Base-by-base conservation (phyloP, 108 stramenopile species). In the Discostella pseudostelligera region DNA sequence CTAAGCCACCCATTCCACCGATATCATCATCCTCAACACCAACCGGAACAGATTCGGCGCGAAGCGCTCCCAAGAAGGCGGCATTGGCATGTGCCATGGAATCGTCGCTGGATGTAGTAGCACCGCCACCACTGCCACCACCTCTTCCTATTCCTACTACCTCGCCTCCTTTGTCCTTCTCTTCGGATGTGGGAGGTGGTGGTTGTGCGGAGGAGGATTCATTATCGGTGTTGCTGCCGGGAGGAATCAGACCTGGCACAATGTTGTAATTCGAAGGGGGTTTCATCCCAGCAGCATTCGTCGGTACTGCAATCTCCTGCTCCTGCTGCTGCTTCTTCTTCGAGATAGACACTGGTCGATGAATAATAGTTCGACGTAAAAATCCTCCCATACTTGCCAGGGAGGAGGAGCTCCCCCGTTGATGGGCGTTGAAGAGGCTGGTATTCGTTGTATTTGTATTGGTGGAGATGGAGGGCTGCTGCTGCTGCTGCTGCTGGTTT, bases 21-120 rank as follows among this genome's bases (percentile, higher is more conserved):
- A 47, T 48, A 1, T 32, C 25, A 35, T 51, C 55, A 56, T 54
- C 57, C 35, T 28, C 49, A 39, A 61, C 74, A 46, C 66, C 74
- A 16, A 39, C 54, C 9, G 53, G 25, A 48, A 60, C 76, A 22
- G 63, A 50, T 8, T 62, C 65, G 14, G 69, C 77, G 56, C 70
- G 77, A 0, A 78, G 60, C 16, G 77, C 77, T 37, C 77, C 77
- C 42, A 78, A 43, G 42, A 78, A 78, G 19, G 77, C 76, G 21
- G 76, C 77, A 59, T 78, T 78, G 60, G 77, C 69, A 56, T 70
- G 24, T 17, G 55, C 77, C 45, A 78, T 67, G 29, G 66, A 50
- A 35, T 69, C 67, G 39, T 25, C 28, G 14, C 26, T 51, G 24
- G 50, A 1, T 29, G 3, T 22, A n/a, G n/a, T n/a, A n/a, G n/a